Evolutionary conservation across 2,329 filamentous ascomycete species (phyloP), one percentile per base, ranked within the genome.

Genomic region (Pseudonectria foliicola): DNA sequence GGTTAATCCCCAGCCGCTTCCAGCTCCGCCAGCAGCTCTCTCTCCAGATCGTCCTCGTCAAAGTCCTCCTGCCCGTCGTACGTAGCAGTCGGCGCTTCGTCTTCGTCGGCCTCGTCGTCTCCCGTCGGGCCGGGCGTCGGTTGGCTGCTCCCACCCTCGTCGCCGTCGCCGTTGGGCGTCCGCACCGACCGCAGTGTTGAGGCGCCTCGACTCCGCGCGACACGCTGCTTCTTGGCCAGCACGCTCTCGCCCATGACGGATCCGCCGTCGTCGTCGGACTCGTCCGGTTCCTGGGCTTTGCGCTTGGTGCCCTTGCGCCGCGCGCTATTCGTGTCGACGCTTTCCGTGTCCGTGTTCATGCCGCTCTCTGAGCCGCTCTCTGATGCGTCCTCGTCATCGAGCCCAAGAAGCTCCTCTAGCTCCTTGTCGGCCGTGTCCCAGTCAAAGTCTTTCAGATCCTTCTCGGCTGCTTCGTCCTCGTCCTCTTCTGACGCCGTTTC

Each of bases 381-480:
- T 2, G 65, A 67, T 10, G 68, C 70, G 28, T 67, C 68, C 1
- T 71, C 72, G 3, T 63, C 69, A 16, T 70, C 73, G 6, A 66
- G 63, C 8, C 72, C 73, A 46, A 92, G 63, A 46, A 92, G 89
- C 29, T 86, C 85, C 11, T 75, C 76, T 8, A 93, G 64, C 51
- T 93, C 87, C 39, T 83, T 79, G 45, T 87, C 80, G 2, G 75
- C 71, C 8, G 64, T 69, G 4, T 67, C 73, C 68, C 79, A 81
- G 52, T 85, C 71, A 36, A 82, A 76, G 11, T 64, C 61, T 38
- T 70, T 68, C 4, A 78, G 57, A 33, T 70, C 70, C 33, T 78
- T 53, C 0, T 52, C 45, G 25, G 51, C 55, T 10, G 49, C 43
- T 7, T 39, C 51, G 12, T 59, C 60, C 31, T 61, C 54, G 13